A percentile compares a stretch with the other conserved stretches of the same genome.
phyloP scores from a whole-genome alignment of 257 asterid species.

The Marsdenia floribunda region DNA sequence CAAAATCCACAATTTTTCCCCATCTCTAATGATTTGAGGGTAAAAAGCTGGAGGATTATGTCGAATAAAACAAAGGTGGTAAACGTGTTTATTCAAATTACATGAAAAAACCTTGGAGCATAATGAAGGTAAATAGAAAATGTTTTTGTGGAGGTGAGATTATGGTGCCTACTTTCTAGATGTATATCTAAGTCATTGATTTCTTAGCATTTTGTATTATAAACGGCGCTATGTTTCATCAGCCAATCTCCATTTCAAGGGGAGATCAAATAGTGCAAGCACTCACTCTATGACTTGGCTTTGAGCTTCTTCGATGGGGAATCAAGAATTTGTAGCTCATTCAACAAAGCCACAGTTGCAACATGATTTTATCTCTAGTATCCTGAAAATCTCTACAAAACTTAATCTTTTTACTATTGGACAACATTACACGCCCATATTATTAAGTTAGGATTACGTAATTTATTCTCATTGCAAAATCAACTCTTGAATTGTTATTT shows the following conservation, averaged over 20 bases:
- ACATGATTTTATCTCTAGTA: constrained; percentile 9
- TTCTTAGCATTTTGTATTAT: too few species aligned
- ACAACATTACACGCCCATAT: constrained; percentile 13
- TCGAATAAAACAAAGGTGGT: too few species aligned
- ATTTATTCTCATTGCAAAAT: constrained; percentile 19
- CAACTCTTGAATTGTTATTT: constrained; percentile 18
- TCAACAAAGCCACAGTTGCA: neutral
- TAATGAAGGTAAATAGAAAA: too few species aligned
- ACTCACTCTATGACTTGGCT: neutral
- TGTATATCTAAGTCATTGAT: too few species aligned
- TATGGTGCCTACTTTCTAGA: too few species aligned
- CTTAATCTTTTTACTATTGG: constrained; percentile 18
- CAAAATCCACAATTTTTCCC: too few species aligned
- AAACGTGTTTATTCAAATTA: too few species aligned
- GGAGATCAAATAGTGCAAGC: neutral
- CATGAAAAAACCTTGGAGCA: too few species aligned
- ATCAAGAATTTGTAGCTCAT: neutral
- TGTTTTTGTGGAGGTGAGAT: too few species aligned
- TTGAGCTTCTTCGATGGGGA: neutral
- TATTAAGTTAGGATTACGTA: constrained; percentile 17
- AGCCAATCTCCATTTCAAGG: neutral
- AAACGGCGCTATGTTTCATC: constrained; percentile 1
- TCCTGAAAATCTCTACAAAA: constrained; percentile 19
- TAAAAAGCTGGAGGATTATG: too few species aligned
- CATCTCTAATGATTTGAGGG: too few species aligned